Base-by-base conservation (phyloP, 1,139 yeast genomes). In the Pneumocystis jirovecii region DNA sequence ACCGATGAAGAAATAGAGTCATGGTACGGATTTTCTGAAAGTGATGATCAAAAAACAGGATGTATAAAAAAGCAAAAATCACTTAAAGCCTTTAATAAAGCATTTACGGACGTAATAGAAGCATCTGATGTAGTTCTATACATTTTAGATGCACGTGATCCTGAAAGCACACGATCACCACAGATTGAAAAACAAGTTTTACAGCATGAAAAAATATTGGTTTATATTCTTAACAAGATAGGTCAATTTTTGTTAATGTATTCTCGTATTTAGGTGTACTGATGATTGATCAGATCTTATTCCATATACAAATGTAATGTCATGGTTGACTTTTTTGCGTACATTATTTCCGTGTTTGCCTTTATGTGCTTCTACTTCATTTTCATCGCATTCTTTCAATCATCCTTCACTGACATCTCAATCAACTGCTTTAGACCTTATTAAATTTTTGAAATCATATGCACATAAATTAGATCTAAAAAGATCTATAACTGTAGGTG, bases 111-210 rank as follows among this genome's bases (percentile, higher is more conserved):
- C 76, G 87, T 91, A 64, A 91, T 91, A 62, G 97, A 89, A 67
- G 85, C 90, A 39, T 80, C 96, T 1, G 97, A 91, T 76, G 97
- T 93, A 66, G 81, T 93, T 39, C 80, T 93, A 66, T 93, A 95
- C 72, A 97, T 93, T 31, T 79, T 93, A 73, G 99, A 93, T 77
- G 96, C 99, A 2, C 85, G 99, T 76, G 97, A 93, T 76, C 98
- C 99, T 64, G 96, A 89, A 75, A 85, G 91, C 44, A 93, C 98
- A 4, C 83, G 99, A 74, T 90, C 97, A 15, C 84, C 85, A 74
- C 89, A 84, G 74, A 95, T 93, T 57, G 99, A 93, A 78, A 87
- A 89, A 74, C 89, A 95, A 1, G 91, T 93, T 57, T 78, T 91
- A 68, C 78, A 80, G 25, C 86, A 84, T 68, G 88, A 88, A 67